Base-by-base conservation (phyloP, 169 alveolate species). In the Prorocentrum cordatum region DNA sequence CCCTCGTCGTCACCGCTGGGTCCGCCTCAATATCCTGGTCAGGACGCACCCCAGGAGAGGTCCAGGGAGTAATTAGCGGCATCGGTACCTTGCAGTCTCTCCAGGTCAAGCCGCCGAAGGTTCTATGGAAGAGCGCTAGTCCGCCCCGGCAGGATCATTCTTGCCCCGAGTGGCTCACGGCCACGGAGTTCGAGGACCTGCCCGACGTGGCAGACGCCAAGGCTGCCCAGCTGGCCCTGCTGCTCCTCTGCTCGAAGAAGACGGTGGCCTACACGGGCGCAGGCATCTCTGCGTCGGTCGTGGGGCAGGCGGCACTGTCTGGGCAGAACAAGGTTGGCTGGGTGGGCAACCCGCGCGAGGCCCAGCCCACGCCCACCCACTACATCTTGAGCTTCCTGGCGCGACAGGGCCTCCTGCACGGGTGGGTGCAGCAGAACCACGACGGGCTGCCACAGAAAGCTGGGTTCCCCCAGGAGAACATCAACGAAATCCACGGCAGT, bases 401-500 rank as follows among this genome's bases (percentile, higher is more conserved):
- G 29, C 1, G 61, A 22, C 14, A 10, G 16, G 90, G 90, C 29
- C 29, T 80, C 54, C 68, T 80, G n/a, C 90, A 80, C 42, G 90
- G 90, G 42, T 80, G 90, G 90, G 90, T 80, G 67, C 90, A 80
- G 29, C 90, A 80, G 64, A 80, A 80, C 50, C 90, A 80, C 24
- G 90, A 80, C 27, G 90, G 90, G 20, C 79, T 80, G 26, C 90
- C 90, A 2, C 90, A 80, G 61, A 80, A 80, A 67, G 90, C 90
- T 1, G 90, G 90, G 18, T 80, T 80, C 54, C 90, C 90, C 12
- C 90, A 80, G 64, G 79, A 68, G 35, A 67, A 79, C 47, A 80
- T 80, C 90, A 80, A 80, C n/a, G 90, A 80, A 39, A 80, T 80
- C 79, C 90, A 80, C 29, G 90, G 90, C 70, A 80, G 90, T 42